These are phyloP conservation scores for Aurantiochytrium sp. DNA, from an alignment of 108 stramenopile species.

Conservation along the genomic window DNA sequence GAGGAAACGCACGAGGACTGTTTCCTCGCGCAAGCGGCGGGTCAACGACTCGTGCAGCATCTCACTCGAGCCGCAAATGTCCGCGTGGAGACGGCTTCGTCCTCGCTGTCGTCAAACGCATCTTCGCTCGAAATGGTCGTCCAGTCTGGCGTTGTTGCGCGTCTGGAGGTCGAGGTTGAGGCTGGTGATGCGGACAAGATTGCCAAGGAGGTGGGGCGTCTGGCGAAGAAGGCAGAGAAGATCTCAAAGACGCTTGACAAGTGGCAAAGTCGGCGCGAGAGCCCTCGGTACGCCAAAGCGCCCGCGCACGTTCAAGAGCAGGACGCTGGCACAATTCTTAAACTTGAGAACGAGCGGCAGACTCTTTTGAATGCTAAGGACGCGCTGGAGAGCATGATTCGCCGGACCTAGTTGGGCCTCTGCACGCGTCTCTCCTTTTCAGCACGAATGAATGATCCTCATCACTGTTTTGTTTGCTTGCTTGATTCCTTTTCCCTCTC, in stretches of 20 bases:
- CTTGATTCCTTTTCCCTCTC: no score
- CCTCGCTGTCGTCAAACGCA: neutral
- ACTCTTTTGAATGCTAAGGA: no score
- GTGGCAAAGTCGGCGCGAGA: neutral
- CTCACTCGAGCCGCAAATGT: neutral
- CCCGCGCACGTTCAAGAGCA: neutral
- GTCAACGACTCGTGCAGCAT: conserved; percentile 33
- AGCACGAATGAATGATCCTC: no score
- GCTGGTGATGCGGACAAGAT: conserved; percentile 32
- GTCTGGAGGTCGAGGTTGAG: conserved; percentile 25
- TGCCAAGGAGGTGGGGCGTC: conserved; percentile 38
- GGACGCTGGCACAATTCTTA: neutral
- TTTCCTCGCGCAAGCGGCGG: neutral
- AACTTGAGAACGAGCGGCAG: neutral
- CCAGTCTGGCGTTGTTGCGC: conserved; percentile 41
- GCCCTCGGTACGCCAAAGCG: neutral
- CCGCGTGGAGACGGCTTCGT: neutral
- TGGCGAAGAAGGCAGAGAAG: conserved; percentile 42
- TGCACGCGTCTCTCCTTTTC: no score
- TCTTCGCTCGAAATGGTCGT: neutral
- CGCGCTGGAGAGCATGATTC: no score
- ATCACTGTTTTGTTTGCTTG: no score
- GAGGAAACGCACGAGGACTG: neutral
- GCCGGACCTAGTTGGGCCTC: no score
- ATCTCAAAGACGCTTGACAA: conserved; percentile 34